A percentile compares a stretch with the other conserved stretches of the same genome.
Evolutionary conservation across 2,329 filamentous ascomycete genomes (phyloP).

Genomic region (Clarireedia homoeocarpa): DNA sequence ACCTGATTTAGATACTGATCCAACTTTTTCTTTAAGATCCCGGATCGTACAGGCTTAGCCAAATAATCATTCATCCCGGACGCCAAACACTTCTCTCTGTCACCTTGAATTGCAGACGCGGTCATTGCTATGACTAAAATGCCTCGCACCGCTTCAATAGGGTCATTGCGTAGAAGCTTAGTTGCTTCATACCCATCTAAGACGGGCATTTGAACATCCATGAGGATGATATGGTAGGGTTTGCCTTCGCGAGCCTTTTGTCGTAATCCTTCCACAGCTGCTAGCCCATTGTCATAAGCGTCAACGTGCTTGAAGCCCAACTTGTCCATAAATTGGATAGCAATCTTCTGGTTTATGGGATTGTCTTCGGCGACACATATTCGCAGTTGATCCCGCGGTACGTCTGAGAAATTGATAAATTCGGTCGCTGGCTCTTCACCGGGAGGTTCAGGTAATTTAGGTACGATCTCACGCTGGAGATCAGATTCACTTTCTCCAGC

Average conservation of each 20-base stretch:
- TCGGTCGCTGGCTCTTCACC: slow-evolving; percentile 33
- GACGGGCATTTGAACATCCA: slow-evolving; percentile 96
- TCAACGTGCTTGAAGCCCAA: slow-evolving; percentile 76
- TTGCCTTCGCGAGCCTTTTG: slow-evolving; percentile 62
- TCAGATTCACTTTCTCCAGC: slow-evolving; percentile 44
- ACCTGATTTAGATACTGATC: slow-evolving; percentile 50
- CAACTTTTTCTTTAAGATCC: slow-evolving; percentile 78
- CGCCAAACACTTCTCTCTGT: slow-evolving; percentile 90
- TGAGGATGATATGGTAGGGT: slow-evolving; percentile 85
- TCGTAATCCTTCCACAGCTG: slow-evolving; percentile 80
- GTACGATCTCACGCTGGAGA: slow-evolving; percentile 27
- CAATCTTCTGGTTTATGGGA: slow-evolving; percentile 88
- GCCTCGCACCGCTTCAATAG: slow-evolving; percentile 67
- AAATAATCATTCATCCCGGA: slow-evolving; percentile 98
- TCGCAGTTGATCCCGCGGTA: slow-evolving; percentile 70
- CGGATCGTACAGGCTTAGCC: slow-evolving; percentile 87
- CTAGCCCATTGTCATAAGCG: slow-evolving; percentile 82
- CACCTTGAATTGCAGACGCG: slow-evolving; percentile 86
- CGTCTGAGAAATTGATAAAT: slow-evolving; percentile 59
- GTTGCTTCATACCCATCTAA: slow-evolving; percentile 91
- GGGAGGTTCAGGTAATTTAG: slow-evolving; percentile 36
- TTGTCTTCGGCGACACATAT: slow-evolving; percentile 96
- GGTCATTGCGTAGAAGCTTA: slow-evolving; percentile 69
- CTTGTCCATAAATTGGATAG: slow-evolving; percentile 80
- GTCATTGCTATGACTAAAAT: slow-evolving; percentile 97